phyloP scores from a whole-genome alignment of 805 yeast species.

The Pichia cabralensis region DNA sequence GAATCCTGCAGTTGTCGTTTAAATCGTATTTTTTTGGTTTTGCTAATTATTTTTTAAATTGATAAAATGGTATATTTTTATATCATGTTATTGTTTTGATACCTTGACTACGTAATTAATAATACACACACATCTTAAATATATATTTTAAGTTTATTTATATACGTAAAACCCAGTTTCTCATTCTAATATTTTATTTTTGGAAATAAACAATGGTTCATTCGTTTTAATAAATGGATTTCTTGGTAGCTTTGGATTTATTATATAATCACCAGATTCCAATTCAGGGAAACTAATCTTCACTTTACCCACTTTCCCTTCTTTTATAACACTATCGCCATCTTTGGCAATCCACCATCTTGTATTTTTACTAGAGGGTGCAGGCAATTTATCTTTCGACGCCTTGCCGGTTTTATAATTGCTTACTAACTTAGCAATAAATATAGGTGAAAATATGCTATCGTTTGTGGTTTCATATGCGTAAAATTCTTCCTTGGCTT shows the following conservation, averaged over 20 bases:
- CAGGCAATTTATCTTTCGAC: conserved; percentile 48
- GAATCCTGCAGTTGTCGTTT: conserved; percentile 48
- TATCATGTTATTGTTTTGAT: too few relatives aligned
- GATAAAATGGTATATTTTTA: too few relatives aligned
- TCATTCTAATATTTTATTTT: too few relatives aligned
- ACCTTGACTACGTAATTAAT: too few relatives aligned
- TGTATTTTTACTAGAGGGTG: conserved; percentile 53
- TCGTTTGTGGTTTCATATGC: conserved; percentile 21
- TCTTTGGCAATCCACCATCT: conserved; percentile 95
- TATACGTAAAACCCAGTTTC: too few relatives aligned
- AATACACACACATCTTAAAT: too few relatives aligned
- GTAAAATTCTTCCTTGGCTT: conserved; percentile 36
- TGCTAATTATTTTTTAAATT: too few relatives aligned
- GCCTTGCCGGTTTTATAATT: conserved; percentile 15
- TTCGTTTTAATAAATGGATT: conserved; percentile 61
- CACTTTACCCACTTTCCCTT: conserved; percentile 32
- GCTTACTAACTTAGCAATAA: conserved; percentile 5
- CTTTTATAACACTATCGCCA: conserved; percentile 16
- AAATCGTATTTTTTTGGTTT: conserved; percentile 2
- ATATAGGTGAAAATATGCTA: conserved; percentile 2
- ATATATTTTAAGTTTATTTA: too few relatives aligned
- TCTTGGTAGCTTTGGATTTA: conserved; percentile 59
- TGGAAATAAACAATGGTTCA: conserved; percentile 49
- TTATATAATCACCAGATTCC: conserved; percentile 30
- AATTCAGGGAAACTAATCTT: conserved; percentile 49